Conservation (phyloP, 2,329 filamentous ascomycete genomes). For the Aureobasidium sp. region DNA sequence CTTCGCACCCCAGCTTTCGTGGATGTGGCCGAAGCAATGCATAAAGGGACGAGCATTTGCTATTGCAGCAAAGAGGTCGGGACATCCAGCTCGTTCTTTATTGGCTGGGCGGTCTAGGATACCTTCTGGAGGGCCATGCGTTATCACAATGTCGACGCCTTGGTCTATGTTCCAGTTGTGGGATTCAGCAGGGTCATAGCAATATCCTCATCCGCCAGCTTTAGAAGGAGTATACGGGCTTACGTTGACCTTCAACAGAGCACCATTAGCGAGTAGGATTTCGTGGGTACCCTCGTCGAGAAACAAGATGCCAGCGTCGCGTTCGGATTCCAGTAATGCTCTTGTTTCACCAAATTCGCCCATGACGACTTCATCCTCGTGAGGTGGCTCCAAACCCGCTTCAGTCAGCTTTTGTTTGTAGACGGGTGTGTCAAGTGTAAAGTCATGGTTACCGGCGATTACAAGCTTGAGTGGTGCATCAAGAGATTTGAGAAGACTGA, state of each 20-base stretch:
- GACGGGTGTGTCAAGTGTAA: conserved; percentile 54
- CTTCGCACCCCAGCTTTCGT: conserved; percentile 58
- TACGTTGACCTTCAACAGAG: conserved; percentile 45
- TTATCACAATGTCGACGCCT: conserved; percentile 62
- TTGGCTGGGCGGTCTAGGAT: conserved; percentile 31
- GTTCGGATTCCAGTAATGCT: conserved; percentile 31
- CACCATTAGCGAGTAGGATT: conserved; percentile 56
- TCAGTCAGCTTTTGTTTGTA: conserved; percentile 3
- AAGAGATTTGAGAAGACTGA: conserved; percentile 53
- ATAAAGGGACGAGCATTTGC: conserved; percentile 56
- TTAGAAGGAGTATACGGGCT: conserved; percentile 59
- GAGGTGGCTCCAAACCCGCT: background rate
- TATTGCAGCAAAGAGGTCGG: conserved; percentile 58
- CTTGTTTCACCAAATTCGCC: background rate
- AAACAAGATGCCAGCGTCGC: conserved; percentile 45
- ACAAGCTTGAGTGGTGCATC: conserved; percentile 66
- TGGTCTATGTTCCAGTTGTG: conserved; percentile 28
- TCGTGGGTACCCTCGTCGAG: conserved; percentile 57
- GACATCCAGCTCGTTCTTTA: conserved; percentile 58
- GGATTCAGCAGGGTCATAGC: conserved; percentile 38
- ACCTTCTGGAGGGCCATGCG: conserved; percentile 62
- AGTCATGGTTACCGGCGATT: conserved; percentile 70
- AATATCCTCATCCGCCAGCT: conserved; percentile 61
- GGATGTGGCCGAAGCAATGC: conserved; percentile 72
- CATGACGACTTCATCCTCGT: background rate